Base-by-base conservation (phyloP, 768 basidiomycete genomes). In the Russula olivacea region DNA sequence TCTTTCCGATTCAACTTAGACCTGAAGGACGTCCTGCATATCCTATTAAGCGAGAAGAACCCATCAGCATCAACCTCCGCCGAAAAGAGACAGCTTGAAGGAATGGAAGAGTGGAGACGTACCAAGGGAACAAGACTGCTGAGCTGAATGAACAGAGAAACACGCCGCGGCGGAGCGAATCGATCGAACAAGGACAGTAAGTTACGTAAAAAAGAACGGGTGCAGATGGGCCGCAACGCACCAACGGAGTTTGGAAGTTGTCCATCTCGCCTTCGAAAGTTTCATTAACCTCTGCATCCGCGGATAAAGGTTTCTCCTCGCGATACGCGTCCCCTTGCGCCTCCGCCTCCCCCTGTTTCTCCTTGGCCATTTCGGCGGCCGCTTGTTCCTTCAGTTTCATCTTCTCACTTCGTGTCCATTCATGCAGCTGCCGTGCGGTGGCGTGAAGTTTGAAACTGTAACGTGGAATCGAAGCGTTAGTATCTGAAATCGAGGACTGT, bases 211-310 rank as follows among this genome's bases (percentile, higher is more conserved):
- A 23, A 12, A 36, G 38, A 17, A 25, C 45, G 45, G 34, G 45
- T 10, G 51, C 11, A 58, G 43, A 43, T 25, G 17, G 4, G 30
- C 19, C 51, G 51, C 28, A 4, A 60, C 66, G 30, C 28, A 67
- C 66, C 58, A 59, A 51, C 14, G 67, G 67, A 12, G 55, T 63
- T 55, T 68, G 67, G 47, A 68, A 68, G 51, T 63, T 61, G 25
- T 58, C 56, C 65, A 61, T 55, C 30, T 68, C 66, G 28, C 64
- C 59, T 19, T 64, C 30, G 30, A 57, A 40, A 0, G 38, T 25
- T 30, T 61, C 60, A 43, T 23, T 19, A 15, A 6, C 36, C 50
- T 54, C 52, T 32, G 14, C 55, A 9, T 65, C 54, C 56, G 61
- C 32, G 45, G 43, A 32, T 4, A 50, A 47, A 15, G 36, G 34